Evolutionary conservation across 352 stramenopile species (phyloP), one percentile per base, ranked within the genome.

Genomic region (Pythium folliculosum): DNA sequence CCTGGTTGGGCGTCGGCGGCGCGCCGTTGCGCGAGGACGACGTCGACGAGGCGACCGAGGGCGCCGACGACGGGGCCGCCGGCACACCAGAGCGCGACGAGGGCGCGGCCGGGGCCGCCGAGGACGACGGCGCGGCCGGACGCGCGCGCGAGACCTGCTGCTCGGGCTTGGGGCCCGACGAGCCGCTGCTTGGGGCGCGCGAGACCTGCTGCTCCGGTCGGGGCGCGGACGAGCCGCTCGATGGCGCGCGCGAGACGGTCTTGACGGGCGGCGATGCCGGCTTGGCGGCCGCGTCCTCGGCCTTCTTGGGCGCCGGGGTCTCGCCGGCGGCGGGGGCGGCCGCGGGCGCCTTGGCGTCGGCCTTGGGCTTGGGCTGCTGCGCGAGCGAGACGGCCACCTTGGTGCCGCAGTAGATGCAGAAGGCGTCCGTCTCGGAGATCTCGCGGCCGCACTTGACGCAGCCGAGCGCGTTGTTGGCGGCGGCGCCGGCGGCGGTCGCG

Each of bases 391-490:
- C 68, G 57, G 78, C 87, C 64, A 94, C 85, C 57, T 94, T 94
- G 59, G 85, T 95, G 66, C 87, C 87, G 62, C 87, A 95, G 75
- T 90, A 95, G 73, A 95, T 95, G 72, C 87, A 95, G 73, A 95
- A 93, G 47, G 85, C 76, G 76, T 95, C 87, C 27, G 80, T 58
- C 58, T 87, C 74, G 49, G 85, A 78, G 65, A 95, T 84, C 48
- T 90, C 80, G 57, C 82, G 81, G 58, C 77, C 77, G 62, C 87
- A 95, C 63, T 92, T 93, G 71, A 91, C 79, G 66, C 87, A 95
- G 54, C 45, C 77, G 57, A 90, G 76, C 10, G 69, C 71, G 52
- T 75, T 78, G 76, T 88, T 80, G 62, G 54, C 70, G 61, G 60
- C 53, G 10, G 78, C 30, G 19, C 57, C 45, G 55, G 56, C 71